These are phyloP conservation scores for Fusarium cyanostomum DNA, from an alignment of 2,329 filamentous ascomycete species.

Conservation along the genomic window DNA sequence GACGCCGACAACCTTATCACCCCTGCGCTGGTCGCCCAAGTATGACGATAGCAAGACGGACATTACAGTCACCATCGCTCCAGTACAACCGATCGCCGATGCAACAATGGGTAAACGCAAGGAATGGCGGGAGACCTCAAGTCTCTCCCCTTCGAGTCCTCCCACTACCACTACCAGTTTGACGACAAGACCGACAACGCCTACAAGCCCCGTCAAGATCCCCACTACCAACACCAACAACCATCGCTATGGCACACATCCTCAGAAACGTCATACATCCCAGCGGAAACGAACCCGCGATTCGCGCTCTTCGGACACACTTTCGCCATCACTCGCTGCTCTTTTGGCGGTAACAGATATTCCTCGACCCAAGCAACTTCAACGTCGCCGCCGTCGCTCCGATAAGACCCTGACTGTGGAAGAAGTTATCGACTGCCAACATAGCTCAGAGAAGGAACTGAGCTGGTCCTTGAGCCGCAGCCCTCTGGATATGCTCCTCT, in stretches of 20 bases:
- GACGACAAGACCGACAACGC: constrained; percentile 44
- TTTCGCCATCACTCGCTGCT: constrained; percentile 68
- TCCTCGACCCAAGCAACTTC: constrained; percentile 56
- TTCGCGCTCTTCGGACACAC: constrained; percentile 61
- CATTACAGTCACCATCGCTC: constrained; percentile 39
- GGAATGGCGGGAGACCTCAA: constrained; percentile 42
- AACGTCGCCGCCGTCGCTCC: constrained; percentile 45
- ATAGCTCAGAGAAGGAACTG: constrained; percentile 67
- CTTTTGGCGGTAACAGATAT: constrained; percentile 71
- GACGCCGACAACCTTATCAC: constrained; percentile 30
- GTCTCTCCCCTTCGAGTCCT: constrained; percentile 43
- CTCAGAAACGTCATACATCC: constrained; percentile 51
- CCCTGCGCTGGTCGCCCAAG: constrained; percentile 42
- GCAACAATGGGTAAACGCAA: constrained; percentile 50
- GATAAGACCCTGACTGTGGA: constrained; percentile 60
- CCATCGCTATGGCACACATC: constrained; percentile 49
- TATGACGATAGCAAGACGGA: constrained; percentile 44
- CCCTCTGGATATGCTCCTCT: constrained; percentile 68
- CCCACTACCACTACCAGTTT: constrained; percentile 42
- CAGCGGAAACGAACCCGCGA: constrained; percentile 52
- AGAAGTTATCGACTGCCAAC: constrained; percentile 63
- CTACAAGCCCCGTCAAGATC: constrained; percentile 65
- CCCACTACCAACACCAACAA: constrained; percentile 55
- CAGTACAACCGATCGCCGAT: constrained; percentile 39
- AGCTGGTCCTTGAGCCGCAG: constrained; percentile 63